Evolutionary conservation across 148 eudicot species (phyloP).

Genomic region (Persicaria maculosa): DNA sequence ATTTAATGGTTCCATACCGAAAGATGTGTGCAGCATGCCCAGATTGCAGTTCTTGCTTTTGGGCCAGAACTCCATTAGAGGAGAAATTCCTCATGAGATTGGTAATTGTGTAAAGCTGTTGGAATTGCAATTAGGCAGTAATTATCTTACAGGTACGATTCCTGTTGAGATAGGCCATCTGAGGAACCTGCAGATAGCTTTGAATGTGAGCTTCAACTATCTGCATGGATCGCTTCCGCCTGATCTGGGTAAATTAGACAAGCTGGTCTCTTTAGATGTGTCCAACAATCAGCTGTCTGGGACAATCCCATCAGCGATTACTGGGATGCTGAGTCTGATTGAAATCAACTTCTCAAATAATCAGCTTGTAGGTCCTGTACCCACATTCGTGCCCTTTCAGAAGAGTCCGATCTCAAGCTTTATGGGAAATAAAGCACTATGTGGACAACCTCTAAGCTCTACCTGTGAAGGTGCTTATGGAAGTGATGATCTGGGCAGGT

Average conservation of each 20-base stretch:
- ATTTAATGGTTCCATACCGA: slow-evolving; percentile 74
- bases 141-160: slow-evolving; percentile 66
- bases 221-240: slow-evolving; percentile 74
- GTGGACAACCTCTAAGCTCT: slow-evolving; percentile 71
- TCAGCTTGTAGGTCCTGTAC: slow-evolving; percentile 71
- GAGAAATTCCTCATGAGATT: slow-evolving; percentile 80
- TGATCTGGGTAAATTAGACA: slow-evolving; percentile 83
- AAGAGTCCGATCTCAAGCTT: slow-evolving; percentile 77
- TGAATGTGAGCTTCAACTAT: slow-evolving; percentile 87
- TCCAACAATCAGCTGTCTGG: slow-evolving; percentile 80
- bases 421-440: slow-evolving; percentile 62
- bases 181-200: slow-evolving; percentile 73
- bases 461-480: background rate
- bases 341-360: slow-evolving; percentile 83
- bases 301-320: slow-evolving; percentile 51
- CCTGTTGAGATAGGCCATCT: slow-evolving; percentile 83
- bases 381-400: slow-evolving; percentile 76
- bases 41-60: slow-evolving; percentile 76
- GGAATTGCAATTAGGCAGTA: slow-evolving; percentile 67
- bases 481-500: slow-evolving; percentile 25
- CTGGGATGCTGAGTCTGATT: slow-evolving; percentile 90
- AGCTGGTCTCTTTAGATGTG: slow-evolving; percentile 83
- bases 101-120: slow-evolving; percentile 81
- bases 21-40: slow-evolving; percentile 56
- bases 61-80: slow-evolving; percentile 61